Percentiles rank a stretch among this genome's conserved stretches.
Evolutionary conservation across 345 rosid species (phyloP).

Genomic region (Lepidium africanum): DNA sequence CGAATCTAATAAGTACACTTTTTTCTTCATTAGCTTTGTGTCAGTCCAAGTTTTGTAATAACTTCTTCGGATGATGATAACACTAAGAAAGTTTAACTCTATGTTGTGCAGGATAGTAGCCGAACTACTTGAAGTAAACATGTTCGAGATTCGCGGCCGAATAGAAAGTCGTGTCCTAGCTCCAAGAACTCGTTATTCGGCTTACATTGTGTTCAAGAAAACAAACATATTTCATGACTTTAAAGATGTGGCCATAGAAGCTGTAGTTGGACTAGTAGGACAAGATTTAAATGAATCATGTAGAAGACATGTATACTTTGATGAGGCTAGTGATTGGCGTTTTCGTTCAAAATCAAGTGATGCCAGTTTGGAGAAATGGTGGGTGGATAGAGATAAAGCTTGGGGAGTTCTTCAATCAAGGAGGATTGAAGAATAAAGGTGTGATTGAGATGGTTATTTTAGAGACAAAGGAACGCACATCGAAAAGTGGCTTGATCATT

Average conservation of each 20-base stretch:
- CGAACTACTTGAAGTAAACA: background rate
- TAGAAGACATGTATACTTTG: background rate
- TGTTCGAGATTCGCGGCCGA: conserved; percentile 9
- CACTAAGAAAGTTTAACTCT: background rate
- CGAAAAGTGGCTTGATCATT: background rate
- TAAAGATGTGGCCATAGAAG: background rate
- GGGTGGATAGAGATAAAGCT: background rate
- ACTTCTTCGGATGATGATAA: background rate
- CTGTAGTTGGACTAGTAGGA: background rate
- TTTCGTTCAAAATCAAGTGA: background rate
- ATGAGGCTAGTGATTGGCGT: background rate
- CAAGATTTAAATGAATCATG: background rate
- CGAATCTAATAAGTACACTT: background rate
- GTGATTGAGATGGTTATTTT: background rate
- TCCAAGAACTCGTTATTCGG: conserved; percentile 6
- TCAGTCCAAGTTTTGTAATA: background rate
- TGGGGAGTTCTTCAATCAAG: background rate
- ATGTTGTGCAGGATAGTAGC: background rate
- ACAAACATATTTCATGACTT: background rate
- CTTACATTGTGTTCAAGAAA: conserved; percentile 6
- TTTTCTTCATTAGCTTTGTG: background rate
- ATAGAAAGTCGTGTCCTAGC: background rate
- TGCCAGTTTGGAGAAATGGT: background rate
- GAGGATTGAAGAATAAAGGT: conserved; percentile 17
- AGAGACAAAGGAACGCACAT: background rate